Base-by-base conservation (phyloP, 2,329 filamentous ascomycete genomes). In the Arthrobotrys sphaeroides region DNA sequence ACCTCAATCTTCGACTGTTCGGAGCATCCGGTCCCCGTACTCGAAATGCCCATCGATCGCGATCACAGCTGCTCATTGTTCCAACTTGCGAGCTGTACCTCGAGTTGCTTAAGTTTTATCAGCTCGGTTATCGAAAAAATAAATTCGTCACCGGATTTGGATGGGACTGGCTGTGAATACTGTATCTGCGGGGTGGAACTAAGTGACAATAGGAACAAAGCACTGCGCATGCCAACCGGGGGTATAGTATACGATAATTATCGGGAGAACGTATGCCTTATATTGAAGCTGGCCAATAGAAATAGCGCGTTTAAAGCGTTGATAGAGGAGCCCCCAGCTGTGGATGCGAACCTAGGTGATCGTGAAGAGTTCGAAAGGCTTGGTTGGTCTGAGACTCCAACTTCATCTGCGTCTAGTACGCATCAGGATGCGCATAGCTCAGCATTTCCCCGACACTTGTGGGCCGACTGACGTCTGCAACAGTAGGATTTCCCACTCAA, bases 91-190 rank as follows among this genome's bases (percentile, higher is more conserved):
- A 16, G 28, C 6, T 64, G 18, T 18, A n/a, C 22, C 12, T n/a
- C 31, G 2, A 18, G 33, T 5, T 45, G 33, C n/a, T 28, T 72
- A 3, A 9, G 18, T 2, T 62, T 62, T 24, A 55, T 47, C 3
- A 18, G 64, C 5, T 16, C 16, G 5, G 20, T 57, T 16, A n/a
- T 72, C 20, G 31, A 57, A 22, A 64, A 64, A 13, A 72, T 72
- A 0, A 72, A 72, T 13, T 2, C 10, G 9, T 26, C 36, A 0
- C 12, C 26, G 9, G 26, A 38, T 3, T n/a, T 72, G 26, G 51
- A 64, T 18, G 59, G 38, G 0, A 64, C 67, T 47, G 57, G 57
- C 1, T 72, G 67, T 22, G 57, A 57, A 33, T 72, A 72, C 13
- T 53, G 45, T 24, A 16, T 72, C 9, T 3, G 26, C 13, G 42